These are phyloP conservation scores for Picea glauca DNA, from an alignment of 75 land plant species.

Conservation along the genomic window DNA sequence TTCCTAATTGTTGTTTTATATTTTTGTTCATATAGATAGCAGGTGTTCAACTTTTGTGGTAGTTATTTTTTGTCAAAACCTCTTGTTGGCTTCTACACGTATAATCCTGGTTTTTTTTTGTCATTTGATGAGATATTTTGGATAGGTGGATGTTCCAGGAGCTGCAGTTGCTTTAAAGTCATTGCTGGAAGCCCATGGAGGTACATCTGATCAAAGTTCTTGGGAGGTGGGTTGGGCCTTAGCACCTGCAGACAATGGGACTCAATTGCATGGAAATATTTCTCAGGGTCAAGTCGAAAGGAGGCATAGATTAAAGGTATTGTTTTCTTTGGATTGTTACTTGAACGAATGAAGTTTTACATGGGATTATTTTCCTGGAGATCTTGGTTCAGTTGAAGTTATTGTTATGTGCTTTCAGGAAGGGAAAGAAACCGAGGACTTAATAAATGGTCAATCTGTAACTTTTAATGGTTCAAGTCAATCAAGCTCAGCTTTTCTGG, in stretches of 20 bases:
- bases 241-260: constrained; percentile 28
- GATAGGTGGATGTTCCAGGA: constrained; percentile 19
- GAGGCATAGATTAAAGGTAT: constrained; percentile 7
- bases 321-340: not conserved
- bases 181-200: too few relatives aligned
- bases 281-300: constrained; percentile 5
- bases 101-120: not conserved
- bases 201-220: too few relatives aligned
- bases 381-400: not conserved
- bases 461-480: not conserved
- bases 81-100: not conserved
- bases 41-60: not conserved
- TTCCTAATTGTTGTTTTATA: not conserved
- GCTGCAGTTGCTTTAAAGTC: too few relatives aligned
- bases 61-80: not conserved
- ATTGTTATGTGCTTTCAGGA: not conserved
- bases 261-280: constrained; percentile 6
- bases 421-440: not conserved
- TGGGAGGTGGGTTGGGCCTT: constrained; percentile 75
- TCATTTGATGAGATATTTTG: constrained; percentile 3
- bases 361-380: not conserved
- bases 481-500: constrained; percentile 14
- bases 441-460: not conserved
- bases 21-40: not conserved
- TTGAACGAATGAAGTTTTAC: not conserved